Conservation (phyloP, 345 rosid species). For the Tarenaya hassleriana region DNA sequence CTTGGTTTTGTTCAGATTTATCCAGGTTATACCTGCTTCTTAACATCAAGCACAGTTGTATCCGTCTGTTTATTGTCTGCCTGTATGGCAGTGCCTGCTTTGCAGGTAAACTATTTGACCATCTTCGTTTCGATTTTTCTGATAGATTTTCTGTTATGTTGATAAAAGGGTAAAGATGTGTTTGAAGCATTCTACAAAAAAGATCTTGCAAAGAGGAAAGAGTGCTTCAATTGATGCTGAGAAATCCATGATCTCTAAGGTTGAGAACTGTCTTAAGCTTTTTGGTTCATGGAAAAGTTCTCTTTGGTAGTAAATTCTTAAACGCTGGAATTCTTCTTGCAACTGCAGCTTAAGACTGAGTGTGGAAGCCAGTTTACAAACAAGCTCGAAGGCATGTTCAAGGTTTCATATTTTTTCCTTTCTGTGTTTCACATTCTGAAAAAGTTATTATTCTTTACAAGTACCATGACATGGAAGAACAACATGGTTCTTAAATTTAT, state of each 20-base stretch:
- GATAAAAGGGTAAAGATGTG: constrained; percentile 88
- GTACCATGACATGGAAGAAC: background rate
- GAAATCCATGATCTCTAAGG: constrained; percentile 99
- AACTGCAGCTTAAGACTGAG: constrained; percentile 87
- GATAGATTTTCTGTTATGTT: constrained; percentile 13
- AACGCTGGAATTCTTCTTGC: constrained; percentile 26
- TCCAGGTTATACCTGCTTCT: constrained; percentile 53
- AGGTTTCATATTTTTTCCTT: constrained; percentile 43
- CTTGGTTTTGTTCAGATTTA: constrained; percentile 91
- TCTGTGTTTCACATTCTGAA: background rate
- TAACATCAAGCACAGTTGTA: constrained; percentile 1
- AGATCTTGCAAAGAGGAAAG: constrained; percentile 97
- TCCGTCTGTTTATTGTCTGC: constrained; percentile 10
- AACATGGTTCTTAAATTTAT: background rate
- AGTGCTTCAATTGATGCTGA: constrained; percentile 99
- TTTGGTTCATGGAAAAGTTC: background rate
- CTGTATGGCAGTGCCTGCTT: constrained; percentile 4
- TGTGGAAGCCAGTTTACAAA: constrained; percentile 98
- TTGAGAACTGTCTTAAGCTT: constrained; percentile 19
- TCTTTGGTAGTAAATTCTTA: background rate
- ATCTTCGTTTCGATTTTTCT: constrained; percentile 18
- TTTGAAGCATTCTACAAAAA: constrained; percentile 98
- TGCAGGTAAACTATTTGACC: constrained; percentile 4
- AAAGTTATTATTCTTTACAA: constrained; percentile 10
- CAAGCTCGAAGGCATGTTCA: constrained; percentile 99